Percentiles rank a stretch among this genome's conserved stretches.
Conservation (phyloP, 306 rosid species). For the Malus fusca region DNA sequence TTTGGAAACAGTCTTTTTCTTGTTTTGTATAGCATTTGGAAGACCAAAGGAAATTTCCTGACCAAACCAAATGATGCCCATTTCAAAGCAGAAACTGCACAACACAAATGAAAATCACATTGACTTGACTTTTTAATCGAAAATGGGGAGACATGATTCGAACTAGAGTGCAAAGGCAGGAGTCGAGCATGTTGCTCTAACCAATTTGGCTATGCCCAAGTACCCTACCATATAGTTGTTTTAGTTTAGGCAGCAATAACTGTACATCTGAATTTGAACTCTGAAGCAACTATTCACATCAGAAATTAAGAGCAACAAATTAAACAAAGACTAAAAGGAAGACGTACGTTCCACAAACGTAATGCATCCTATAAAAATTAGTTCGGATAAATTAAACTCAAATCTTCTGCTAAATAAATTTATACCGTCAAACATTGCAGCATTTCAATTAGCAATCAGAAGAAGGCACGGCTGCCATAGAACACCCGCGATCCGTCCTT, state of each 20-base stretch:
- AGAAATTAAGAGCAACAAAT: neutral
- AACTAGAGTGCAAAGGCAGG: too few species aligned
- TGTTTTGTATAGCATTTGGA: neutral
- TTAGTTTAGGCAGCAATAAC: neutral
- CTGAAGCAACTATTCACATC: neutral
- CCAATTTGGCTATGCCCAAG: too few species aligned
- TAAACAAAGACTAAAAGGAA: neutral
- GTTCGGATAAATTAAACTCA: neutral
- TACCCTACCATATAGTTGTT: neutral
- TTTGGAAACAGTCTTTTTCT: too few species aligned
- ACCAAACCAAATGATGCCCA: neutral
- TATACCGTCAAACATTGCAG: conserved; percentile 1
- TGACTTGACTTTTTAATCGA: too few species aligned
- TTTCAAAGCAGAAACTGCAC: neutral
- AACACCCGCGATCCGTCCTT: conserved; percentile 80
- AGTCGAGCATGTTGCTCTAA: too few species aligned
- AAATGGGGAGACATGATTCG: too few species aligned
- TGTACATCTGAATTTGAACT: neutral
- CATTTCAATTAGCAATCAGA: conserved; percentile 32
- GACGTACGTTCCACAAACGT: neutral
- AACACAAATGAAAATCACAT: neutral
- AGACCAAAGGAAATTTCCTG: neutral
- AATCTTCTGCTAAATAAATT: neutral
- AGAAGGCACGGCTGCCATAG: conserved; percentile 83
- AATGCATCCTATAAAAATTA: neutral